A percentile compares a stretch with the other conserved stretches of the same genome.
Evolutionary conservation across 768 basidiomycete genomes (phyloP).

Genomic region (Mycena galopus): DNA sequence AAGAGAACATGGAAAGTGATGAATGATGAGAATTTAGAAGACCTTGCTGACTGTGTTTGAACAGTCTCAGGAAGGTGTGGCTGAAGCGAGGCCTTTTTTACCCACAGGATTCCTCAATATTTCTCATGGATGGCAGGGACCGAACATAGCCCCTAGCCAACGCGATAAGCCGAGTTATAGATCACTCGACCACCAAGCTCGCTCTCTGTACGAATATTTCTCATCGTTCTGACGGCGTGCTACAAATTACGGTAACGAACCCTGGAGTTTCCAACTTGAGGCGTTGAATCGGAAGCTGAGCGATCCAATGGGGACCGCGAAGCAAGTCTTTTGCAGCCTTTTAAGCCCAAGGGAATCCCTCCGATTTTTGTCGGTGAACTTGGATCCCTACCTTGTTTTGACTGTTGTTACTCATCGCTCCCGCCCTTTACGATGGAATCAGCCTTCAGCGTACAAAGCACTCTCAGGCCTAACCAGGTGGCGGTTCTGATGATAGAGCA

Average conservation of each 20-base stretch:
- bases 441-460: constrained; percentile 45
- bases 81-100: background rate
- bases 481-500: constrained; percentile 67
- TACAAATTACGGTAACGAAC: background rate
- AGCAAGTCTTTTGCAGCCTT: background rate
- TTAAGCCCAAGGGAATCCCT: background rate
- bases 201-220: background rate
- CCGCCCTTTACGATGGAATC: constrained; percentile 18
- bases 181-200: background rate
- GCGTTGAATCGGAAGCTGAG: background rate
- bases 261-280: background rate
- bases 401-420: background rate
- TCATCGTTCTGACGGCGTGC: background rate
- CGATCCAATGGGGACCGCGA: constrained; percentile 4
- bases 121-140: background rate
- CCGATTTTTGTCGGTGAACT: background rate
- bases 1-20: too few relatives aligned
- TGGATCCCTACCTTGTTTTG: background rate
- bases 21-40: constrained; percentile 10
- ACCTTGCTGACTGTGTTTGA: background rate
- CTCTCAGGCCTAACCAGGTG: constrained; percentile 70
- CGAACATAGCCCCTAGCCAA: background rate
- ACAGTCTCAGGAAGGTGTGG: background rate
- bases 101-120: too few relatives aligned
- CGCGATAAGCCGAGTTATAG: background rate